Evolutionary conservation across 1,284 basidiomycete species (phyloP), one percentile per base, ranked within the genome.

Genomic region (Peniophora sp.): DNA sequence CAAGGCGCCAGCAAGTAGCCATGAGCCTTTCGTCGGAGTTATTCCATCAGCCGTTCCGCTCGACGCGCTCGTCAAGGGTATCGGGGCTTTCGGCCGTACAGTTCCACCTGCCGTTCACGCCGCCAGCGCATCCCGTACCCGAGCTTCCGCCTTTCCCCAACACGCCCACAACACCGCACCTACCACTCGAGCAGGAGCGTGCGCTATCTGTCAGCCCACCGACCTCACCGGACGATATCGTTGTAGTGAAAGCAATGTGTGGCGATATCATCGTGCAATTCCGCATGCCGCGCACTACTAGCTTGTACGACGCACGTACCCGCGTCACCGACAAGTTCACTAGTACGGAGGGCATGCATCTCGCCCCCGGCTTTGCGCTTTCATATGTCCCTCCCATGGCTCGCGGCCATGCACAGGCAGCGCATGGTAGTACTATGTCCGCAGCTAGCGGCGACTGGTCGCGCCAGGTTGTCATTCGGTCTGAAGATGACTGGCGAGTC

Each of bases 171-270:
- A 32, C 27, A 27, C 37, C 24, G 24, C 46, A 32, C 11, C 22
- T 22, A 34, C 24, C n/a, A 24, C 47, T 45, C 46, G 44, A 20
- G 39, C 43, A 32, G 27, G 27, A 32, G 5, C 27, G 27, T 32
- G n/a, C 46, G 14, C 37, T 47, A 41, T 50, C 58, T 46, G 37
- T 48, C 9, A 56, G 57, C 51, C 50, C 54, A 1, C 37, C 56
- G 3, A 32, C 27, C 6, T 32, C 27, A 32, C 53, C 58, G 47
- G 51, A 48, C 14, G 61, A 56, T 39, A 55, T 64, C n/a, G 58
- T 88, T 51, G 71, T 75, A 5, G 73, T 88, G 67, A 88, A 88
- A 65, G 85, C 78, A 11, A 74, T 76, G 42, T 75, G 77, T 52
- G 75, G 79, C 58, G 72, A 79, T 55, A 69, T 73, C 27, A 81